Percentiles rank a stretch among this genome's conserved stretches.
Conservation (phyloP, 306 rosid species). For the Begonia fuchsioides region DNA sequence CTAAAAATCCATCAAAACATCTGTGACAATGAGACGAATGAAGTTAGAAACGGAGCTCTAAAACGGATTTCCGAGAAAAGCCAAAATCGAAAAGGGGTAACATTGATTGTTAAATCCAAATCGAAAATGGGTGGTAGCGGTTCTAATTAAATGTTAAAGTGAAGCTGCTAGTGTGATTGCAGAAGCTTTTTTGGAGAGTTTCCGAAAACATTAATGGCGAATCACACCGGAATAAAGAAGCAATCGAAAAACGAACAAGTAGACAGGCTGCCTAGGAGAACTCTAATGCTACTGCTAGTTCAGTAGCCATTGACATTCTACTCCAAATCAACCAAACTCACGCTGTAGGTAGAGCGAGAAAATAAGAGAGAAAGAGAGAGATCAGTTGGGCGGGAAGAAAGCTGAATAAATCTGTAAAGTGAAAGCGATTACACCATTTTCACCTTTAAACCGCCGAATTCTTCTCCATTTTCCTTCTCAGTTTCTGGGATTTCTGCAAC, state of each 20-base stretch:
- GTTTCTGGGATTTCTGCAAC: too few relatives aligned
- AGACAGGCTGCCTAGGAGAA: slow-evolving; percentile 8
- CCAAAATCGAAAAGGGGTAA: neutral
- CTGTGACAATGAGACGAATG: neutral
- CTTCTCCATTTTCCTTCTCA: too few relatives aligned
- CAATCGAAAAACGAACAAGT: slow-evolving; percentile 5
- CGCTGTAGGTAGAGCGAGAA: slow-evolving; percentile 4
- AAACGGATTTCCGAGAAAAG: neutral
- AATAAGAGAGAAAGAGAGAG: neutral
- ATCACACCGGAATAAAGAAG: slow-evolving; percentile 10
- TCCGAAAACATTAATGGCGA: slow-evolving; percentile 29
- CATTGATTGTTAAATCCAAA: slow-evolving; percentile 2
- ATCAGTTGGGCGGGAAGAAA: neutral
- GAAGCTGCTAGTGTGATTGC: slow-evolving; percentile 18
- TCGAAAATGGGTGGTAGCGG: slow-evolving; percentile 1
- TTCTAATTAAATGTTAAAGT: neutral
- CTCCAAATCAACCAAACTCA: slow-evolving; percentile 8
- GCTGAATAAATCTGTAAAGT: slow-evolving; percentile 8
- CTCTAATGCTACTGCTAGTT: slow-evolving; percentile 1
- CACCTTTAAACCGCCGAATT: too few relatives aligned
- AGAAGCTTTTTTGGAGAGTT: slow-evolving; percentile 7
- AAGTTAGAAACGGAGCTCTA: neutral
- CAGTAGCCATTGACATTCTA: slow-evolving; percentile 16
- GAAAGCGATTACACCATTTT: slow-evolving; percentile 22
- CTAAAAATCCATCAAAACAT: too few relatives aligned